A percentile compares a stretch with the other conserved stretches of the same genome.
Evolutionary conservation across 257 asterid species (phyloP).

Genomic region (Scutellaria minor): DNA sequence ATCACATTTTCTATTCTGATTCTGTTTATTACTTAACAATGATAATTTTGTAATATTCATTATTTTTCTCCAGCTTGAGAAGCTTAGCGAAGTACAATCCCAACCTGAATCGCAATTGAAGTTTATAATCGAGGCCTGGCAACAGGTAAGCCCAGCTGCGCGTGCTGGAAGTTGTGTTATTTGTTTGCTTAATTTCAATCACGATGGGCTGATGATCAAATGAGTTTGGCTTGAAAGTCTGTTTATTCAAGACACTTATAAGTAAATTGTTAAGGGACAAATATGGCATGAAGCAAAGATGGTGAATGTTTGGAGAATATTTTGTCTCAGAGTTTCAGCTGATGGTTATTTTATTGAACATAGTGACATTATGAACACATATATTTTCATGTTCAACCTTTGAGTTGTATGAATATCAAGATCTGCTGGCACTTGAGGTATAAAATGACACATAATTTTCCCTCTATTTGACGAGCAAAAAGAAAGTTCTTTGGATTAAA

Average conservation of each 20-base stretch:
- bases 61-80: conserved; percentile 71
- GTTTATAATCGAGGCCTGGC: conserved; percentile 94
- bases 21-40: conserved; percentile 4
- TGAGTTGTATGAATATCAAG: not conserved
- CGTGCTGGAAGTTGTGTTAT: conserved; percentile 11
- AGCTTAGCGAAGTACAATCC: conserved; percentile 81
- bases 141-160: conserved; percentile 63
- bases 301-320: conserved; percentile 23
- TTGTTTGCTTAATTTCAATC: conserved; percentile 16
- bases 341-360: conserved; percentile 15
- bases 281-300: not conserved
- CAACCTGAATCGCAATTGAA: conserved; percentile 92
- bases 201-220: conserved; percentile 10
- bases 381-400: conserved; percentile 7
- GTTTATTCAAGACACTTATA: conserved; percentile 5
- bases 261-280: not conserved
- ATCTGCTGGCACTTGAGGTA: conserved; percentile 19
- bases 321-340: conserved; percentile 18
- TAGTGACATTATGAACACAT: conserved; percentile 6
- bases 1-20: conserved; percentile 11
- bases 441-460: not conserved
- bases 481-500: not conserved
- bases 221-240: conserved; percentile 6
- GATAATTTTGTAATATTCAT: not conserved
- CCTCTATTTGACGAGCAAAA: not conserved